Evolutionary conservation across 129 eudicot species (phyloP), one percentile per base, ranked within the genome.

Genomic region (Artemisia annua): DNA sequence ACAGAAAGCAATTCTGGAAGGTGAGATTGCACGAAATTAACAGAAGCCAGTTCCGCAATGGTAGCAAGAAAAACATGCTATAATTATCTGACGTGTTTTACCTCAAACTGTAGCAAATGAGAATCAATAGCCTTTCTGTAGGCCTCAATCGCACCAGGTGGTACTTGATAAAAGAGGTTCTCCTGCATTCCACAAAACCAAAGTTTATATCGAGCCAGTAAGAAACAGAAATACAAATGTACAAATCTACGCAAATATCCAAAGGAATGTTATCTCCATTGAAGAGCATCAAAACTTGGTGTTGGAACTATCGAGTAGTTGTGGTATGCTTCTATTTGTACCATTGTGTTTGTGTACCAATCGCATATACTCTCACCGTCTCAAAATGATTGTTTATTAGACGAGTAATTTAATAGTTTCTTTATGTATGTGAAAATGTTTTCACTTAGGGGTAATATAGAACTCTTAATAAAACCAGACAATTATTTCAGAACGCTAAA

Each of bases 111-210:
- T 19, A 72, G 84, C 74, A 84, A 80, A 80, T 83, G 90, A 48
- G 87, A 83, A 84, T 86, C 99, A 26, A 94, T 80, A 35, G 89
- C 86, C 53, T 79, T 86, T 63, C 86, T 84, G 82, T 94, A 94
- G n/a, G 83, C 79, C 75, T 90, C 96, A 82, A 88, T 80, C 7
- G 99, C 87, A 73, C 96, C 97, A 77, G 85, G 81, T 9, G 86
- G 92, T 44, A 90, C 93, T 63, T 85, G 52, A 67, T 90, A 94
- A 78, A 94, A 90, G 80, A 94, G 96, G 57, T 81, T 90, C 73
- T 90, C 97, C 99, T 94, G 87, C 63, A 78, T 77, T 56, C 54
- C 48, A 46, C n/a, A 32, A 48, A 24, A 60, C 26, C 48, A 43
- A 46, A 61, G 50, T 39, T 67, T 7, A 43, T 18, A 63, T 43